Conservation (phyloP, 306 rosid genomes). For the Calophaca sinica region DNA sequence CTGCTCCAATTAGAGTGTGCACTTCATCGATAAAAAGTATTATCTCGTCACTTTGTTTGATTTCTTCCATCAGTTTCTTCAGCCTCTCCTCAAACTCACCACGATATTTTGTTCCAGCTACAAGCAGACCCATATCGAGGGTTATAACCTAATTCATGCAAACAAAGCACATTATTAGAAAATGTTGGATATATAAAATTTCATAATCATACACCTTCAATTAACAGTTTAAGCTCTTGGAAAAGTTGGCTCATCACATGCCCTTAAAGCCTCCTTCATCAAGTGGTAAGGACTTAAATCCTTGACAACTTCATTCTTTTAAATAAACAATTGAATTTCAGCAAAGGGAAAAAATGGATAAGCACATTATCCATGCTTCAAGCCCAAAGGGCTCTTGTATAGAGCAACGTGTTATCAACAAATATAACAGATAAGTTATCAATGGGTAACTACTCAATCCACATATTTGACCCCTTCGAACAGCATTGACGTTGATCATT, state of each 20-base stretch:
- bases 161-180: slow-evolving; percentile 42
- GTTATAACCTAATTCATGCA: slow-evolving; percentile 79
- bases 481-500: slow-evolving; percentile 12
- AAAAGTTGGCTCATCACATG: neutral
- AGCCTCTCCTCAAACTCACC: slow-evolving; percentile 99
- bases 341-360: neutral
- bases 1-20: slow-evolving; percentile 99
- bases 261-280: slow-evolving; percentile 23
- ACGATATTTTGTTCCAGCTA: slow-evolving; percentile 99
- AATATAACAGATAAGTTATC: slow-evolving; percentile 21
- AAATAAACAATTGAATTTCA: slow-evolving; percentile 3
- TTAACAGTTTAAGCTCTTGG: neutral
- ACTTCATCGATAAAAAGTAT: slow-evolving; percentile 97
- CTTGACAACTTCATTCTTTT: neutral
- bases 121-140: slow-evolving; percentile 97
- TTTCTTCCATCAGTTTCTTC: slow-evolving; percentile 99
- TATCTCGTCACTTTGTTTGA: slow-evolving; percentile 97
- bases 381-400: slow-evolving; percentile 24
- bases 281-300: neutral
- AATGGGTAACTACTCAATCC: slow-evolving; percentile 12
- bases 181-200: slow-evolving; percentile 16
- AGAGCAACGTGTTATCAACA: neutral
- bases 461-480: slow-evolving; percentile 4
- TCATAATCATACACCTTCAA: slow-evolving; percentile 8
- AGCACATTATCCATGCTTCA: neutral